Evolutionary conservation across 2,329 filamentous ascomycete species (phyloP).

Genomic region (Cercospora canescens): DNA sequence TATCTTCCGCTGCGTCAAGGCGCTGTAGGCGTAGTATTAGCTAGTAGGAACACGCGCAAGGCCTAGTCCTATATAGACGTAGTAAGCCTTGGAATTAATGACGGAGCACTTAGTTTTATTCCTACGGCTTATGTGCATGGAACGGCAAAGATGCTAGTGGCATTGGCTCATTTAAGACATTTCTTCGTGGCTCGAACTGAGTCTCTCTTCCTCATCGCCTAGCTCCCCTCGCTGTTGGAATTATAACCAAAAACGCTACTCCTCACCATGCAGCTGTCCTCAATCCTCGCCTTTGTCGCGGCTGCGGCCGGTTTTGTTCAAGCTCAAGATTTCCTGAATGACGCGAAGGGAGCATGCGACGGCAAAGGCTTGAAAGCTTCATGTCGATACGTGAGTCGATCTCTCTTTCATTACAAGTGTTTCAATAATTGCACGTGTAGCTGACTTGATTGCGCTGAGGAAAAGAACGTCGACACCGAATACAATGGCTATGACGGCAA

Average conservation of each 20-base stretch:
- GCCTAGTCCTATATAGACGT: not conserved
- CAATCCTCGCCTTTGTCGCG: not conserved
- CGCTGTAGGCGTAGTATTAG: no score
- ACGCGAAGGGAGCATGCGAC: not conserved
- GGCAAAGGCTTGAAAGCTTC: not conserved
- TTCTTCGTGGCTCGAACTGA: not conserved
- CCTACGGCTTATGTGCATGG: not conserved
- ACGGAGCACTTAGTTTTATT: not conserved
- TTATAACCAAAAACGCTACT: not conserved
- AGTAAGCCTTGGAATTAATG: not conserved
- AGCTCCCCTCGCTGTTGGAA: no score
- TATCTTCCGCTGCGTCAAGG: no score
- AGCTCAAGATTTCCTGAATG: not conserved
- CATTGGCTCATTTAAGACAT: not conserved
- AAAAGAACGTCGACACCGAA: not conserved
- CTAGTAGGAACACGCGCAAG: not conserved
- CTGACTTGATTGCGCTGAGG: not conserved
- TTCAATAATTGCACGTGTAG: no score
- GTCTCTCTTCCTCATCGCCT: not conserved
- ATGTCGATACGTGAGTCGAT: not conserved
- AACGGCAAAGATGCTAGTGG: not conserved
- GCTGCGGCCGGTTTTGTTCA: not conserved
- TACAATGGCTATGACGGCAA: not conserved
- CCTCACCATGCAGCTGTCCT: not conserved
- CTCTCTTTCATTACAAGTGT: not conserved